Conservation (phyloP, 106 monocot species). For the Dioscorea zingiberensis region DNA sequence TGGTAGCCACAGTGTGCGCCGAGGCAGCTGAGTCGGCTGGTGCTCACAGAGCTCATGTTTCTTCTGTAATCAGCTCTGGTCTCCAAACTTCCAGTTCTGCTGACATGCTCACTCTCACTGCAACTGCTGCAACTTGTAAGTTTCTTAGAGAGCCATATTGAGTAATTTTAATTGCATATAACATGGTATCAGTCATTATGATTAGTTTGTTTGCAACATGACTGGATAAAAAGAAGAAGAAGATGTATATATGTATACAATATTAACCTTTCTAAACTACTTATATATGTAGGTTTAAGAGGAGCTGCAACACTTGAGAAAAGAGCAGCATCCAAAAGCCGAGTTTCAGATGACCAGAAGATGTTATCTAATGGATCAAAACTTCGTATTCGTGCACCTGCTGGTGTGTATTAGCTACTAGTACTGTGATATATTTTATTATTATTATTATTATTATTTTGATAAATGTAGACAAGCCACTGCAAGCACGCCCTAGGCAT, state of each 20-base stretch:
- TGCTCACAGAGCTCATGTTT: constrained; percentile 33
- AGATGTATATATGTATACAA: background rate
- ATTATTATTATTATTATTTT: too few species aligned
- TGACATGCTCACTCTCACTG: constrained; percentile 43
- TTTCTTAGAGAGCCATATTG: background rate
- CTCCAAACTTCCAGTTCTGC: constrained; percentile 24
- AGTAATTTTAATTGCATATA: too few species aligned
- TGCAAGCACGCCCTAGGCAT: too few species aligned
- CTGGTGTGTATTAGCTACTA: constrained; percentile 19
- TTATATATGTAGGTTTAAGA: constrained; percentile 34
- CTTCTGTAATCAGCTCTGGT: constrained; percentile 45
- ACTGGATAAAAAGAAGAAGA: too few species aligned
- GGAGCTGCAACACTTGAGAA: constrained; percentile 49
- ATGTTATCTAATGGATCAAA: constrained; percentile 37
- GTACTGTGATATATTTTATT: too few species aligned
- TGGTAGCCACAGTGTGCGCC: constrained; percentile 69
- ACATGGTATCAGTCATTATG: too few species aligned
- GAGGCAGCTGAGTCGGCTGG: constrained; percentile 63
- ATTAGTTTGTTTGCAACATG: too few species aligned
- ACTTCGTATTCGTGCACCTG: constrained; percentile 27
- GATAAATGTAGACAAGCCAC: too few species aligned
- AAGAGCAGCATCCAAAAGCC: constrained; percentile 21
- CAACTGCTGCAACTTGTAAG: constrained; percentile 72
- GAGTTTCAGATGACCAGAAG: constrained; percentile 17
- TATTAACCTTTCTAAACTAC: background rate